Conservation (phyloP, 305 asterid genomes). For the Salvia sclarea region DNA sequence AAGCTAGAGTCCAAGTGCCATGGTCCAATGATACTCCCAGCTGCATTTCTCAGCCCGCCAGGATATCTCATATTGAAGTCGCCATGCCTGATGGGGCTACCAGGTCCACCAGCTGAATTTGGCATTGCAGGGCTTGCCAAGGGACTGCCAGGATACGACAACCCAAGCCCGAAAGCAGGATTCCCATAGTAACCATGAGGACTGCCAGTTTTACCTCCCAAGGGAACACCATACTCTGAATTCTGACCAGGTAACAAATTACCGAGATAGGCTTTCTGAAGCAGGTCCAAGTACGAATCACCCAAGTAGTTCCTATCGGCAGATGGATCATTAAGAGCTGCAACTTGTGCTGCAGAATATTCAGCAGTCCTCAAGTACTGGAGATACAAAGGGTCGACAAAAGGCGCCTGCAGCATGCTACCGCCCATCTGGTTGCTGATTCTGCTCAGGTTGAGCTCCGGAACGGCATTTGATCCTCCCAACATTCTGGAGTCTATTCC, state of each 20-base stretch:
- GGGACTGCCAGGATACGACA: slow-evolving; percentile 91
- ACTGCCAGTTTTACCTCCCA: slow-evolving; percentile 53
- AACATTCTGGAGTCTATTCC: slow-evolving; percentile 78
- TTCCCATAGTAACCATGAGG: slow-evolving; percentile 84
- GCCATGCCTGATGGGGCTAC: slow-evolving; percentile 81
- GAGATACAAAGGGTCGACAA: slow-evolving; percentile 69
- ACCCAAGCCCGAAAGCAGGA: slow-evolving; percentile 65
- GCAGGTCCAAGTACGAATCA: slow-evolving; percentile 69
- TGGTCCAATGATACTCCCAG: slow-evolving; percentile 72
- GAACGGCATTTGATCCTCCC: slow-evolving; percentile 55
- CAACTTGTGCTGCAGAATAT: slow-evolving; percentile 71
- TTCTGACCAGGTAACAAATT: slow-evolving; percentile 67
- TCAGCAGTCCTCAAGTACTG: slow-evolving; percentile 80
- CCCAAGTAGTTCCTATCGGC: slow-evolving; percentile 67
- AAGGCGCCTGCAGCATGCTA: slow-evolving; percentile 54
- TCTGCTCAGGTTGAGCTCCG: slow-evolving; percentile 59
- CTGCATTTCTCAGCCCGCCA: slow-evolving; percentile 70
- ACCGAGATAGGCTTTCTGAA: slow-evolving; percentile 86
- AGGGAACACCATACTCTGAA: slow-evolving; percentile 64
- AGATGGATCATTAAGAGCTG: slow-evolving; percentile 72
- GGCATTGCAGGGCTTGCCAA: slow-evolving; percentile 63
- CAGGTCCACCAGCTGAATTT: slow-evolving; percentile 67
- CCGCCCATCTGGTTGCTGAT: slow-evolving; percentile 72
- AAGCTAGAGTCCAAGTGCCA: slow-evolving; percentile 77
- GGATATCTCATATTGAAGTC: slow-evolving; percentile 63